These are phyloP conservation scores for Tetradesmus lagerheimii DNA, from an alignment of 139 green algal species.

Conservation along the genomic window DNA sequence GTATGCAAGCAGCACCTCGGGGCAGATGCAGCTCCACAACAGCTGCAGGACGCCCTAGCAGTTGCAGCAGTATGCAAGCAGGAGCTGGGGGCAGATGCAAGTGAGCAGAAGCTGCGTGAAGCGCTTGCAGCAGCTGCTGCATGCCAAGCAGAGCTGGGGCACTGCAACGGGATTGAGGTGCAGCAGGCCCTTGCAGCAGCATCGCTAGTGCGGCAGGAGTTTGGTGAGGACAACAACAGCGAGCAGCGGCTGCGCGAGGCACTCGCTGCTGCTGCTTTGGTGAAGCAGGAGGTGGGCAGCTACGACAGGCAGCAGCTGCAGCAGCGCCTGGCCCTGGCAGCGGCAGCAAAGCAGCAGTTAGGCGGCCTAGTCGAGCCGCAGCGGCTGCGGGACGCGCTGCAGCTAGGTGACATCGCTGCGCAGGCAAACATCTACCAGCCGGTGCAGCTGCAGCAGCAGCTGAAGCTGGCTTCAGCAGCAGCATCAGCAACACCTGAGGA, in stretches of 20 bases:
- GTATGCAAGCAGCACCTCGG: constrained; percentile 14
- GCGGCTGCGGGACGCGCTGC: not conserved
- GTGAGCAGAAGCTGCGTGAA: not conserved
- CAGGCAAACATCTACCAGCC: constrained; percentile 8
- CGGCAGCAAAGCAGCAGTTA: not conserved
- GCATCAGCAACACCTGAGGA: constrained; percentile 19
- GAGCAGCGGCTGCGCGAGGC: constrained; percentile 18
- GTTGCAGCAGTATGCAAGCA: not conserved
- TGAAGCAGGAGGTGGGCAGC: constrained; percentile 8
- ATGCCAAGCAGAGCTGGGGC: constrained; percentile 1
- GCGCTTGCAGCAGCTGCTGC: not conserved
- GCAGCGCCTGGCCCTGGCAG: constrained; percentile 19
- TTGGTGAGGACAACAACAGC: not conserved
- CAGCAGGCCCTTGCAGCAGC: constrained; percentile 9
- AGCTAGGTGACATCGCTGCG: not conserved
- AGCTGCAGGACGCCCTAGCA: not conserved
- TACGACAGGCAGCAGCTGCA: constrained; percentile 30
- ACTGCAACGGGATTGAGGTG: not conserved
- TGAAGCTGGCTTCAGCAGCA: constrained; percentile 41
- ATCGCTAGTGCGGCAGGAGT: not conserved
- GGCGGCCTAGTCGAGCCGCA: not conserved
- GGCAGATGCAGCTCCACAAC: not conserved
- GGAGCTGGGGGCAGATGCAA: not conserved
- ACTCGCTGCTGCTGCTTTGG: not conserved
- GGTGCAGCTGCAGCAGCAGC: constrained; percentile 19